phyloP scores from a whole-genome alignment of 2,329 filamentous ascomycete species.

The Colletotrichum sp. region DNA sequence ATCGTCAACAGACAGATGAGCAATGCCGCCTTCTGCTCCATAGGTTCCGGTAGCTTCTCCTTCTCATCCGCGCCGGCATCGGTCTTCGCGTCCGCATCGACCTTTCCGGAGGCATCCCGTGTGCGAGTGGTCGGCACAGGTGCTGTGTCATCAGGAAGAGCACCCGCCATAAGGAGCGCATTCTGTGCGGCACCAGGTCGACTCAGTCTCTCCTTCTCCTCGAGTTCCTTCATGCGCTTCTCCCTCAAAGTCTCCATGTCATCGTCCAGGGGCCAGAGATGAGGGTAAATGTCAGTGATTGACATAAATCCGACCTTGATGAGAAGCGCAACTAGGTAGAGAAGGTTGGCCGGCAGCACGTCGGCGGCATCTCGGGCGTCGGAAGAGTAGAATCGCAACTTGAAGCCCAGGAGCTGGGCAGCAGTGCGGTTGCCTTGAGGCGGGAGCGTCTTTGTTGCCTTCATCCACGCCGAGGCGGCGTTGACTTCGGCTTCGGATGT shows the following conservation, averaged over 20 bases:
- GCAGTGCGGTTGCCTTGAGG: conserved; percentile 89
- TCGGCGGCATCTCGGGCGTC: conserved; percentile 77
- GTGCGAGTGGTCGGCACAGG: conserved; percentile 47
- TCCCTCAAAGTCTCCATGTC: conserved; percentile 78
- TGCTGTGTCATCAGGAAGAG: conserved; percentile 80
- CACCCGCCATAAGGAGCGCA: conserved; percentile 85
- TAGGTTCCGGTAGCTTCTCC: conserved; percentile 69
- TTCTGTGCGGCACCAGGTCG: conserved; percentile 78
- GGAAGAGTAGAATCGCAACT: conserved; percentile 92
- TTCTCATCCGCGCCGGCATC: conserved; percentile 52
- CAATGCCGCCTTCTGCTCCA: conserved; percentile 87
- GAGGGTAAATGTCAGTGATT: conserved; percentile 86
- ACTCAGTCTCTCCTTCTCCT: conserved; percentile 75
- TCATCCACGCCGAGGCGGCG: conserved; percentile 76
- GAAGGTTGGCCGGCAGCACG: conserved; percentile 86
- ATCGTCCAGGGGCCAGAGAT: conserved; percentile 86
- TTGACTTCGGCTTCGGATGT: conserved; percentile 55
- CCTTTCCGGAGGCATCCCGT: conserved; percentile 59
- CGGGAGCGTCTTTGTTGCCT: conserved; percentile 79
- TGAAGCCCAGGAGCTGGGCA: conserved; percentile 95
- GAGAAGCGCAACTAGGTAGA: conserved; percentile 88
- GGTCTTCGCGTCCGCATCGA: conserved; percentile 58
- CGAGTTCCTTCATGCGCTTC: conserved; percentile 75
- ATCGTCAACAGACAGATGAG: conserved; percentile 87
- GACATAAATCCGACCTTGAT: conserved; percentile 99